phyloP scores from a whole-genome alignment of 2,329 filamentous ascomycete genomes.

The Claviceps sp. region DNA sequence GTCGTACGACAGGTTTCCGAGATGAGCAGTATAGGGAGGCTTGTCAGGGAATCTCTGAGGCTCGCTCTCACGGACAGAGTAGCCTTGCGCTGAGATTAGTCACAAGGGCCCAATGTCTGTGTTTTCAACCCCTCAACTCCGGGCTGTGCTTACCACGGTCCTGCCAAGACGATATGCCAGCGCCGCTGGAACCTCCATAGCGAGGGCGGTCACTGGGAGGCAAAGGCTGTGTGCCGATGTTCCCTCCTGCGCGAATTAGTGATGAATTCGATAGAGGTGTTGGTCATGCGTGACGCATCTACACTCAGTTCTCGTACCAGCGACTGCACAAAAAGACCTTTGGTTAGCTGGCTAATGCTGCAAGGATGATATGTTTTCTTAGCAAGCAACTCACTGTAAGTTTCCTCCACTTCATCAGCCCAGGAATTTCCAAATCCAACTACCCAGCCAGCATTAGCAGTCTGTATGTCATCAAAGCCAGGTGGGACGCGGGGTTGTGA shows the following conservation, averaged over 20 bases:
- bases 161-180: constrained; percentile 25
- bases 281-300: background rate
- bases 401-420: constrained; percentile 97
- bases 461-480: constrained; percentile 7
- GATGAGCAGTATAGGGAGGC: constrained; percentile 88
- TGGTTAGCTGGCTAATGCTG: constrained; percentile 15
- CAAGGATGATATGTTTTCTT: background rate
- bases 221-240: constrained; percentile 42
- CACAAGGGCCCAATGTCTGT: background rate
- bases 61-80: constrained; percentile 55
- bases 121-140: background rate
- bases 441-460: background rate
- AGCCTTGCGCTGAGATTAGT: constrained; percentile 29
- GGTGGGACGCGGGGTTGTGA: constrained; percentile 5
- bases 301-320: constrained; percentile 17
- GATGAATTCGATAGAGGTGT: background rate
- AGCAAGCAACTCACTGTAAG: constrained; percentile 48
- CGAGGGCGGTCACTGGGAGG: constrained; percentile 35
- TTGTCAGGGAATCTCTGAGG: constrained; percentile 66
- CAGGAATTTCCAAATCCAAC: constrained; percentile 58
- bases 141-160: constrained; percentile 27
- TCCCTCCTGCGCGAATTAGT: background rate
- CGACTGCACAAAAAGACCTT: constrained; percentile 12
- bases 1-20: constrained; percentile 95
- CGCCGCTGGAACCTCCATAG: constrained; percentile 15